phyloP scores from a whole-genome alignment of 805 yeast species.

The Cyberlindnera amylophila region DNA sequence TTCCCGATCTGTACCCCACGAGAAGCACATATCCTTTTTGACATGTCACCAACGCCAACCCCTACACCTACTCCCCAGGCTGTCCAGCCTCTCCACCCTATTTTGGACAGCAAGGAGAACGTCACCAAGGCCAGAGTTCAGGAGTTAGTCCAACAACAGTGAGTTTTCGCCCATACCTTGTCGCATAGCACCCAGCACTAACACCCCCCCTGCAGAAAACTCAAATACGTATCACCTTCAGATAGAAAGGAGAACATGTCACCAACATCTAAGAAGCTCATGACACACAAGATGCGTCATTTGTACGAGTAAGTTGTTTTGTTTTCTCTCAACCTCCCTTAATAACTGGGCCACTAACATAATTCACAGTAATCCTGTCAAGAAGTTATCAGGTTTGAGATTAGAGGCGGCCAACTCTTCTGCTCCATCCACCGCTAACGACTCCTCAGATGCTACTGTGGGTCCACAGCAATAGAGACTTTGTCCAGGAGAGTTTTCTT shows the following conservation, averaged over 20 bases:
- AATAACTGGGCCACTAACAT: neutral
- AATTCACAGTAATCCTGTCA: constrained; percentile 23
- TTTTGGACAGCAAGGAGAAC: constrained; percentile 27
- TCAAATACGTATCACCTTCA: constrained; percentile 29
- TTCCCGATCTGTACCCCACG: neutral
- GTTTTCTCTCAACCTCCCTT: neutral
- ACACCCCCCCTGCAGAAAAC: constrained; percentile 16
- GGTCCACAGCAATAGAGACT: neutral
- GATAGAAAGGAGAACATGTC: constrained; percentile 28
- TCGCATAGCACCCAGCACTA: neutral
- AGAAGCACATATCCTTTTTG: neutral
- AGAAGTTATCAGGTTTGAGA: constrained; percentile 27
- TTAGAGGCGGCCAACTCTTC: constrained; percentile 19
- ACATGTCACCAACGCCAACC: constrained; percentile 2
- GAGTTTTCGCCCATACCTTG: constrained; percentile 5
- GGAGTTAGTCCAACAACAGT: constrained; percentile 28
- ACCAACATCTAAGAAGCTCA: constrained; percentile 28
- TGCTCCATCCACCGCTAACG: constrained; percentile 1
- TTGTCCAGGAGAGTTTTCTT: neutral
- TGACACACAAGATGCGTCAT: constrained; percentile 27
- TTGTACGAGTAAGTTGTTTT: constrained; percentile 22
- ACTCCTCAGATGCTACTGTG: neutral
- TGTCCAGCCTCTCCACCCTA: constrained; percentile 29
- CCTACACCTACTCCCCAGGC: constrained; percentile 14
- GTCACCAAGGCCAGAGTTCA: constrained; percentile 28